Evolutionary conservation across 805 yeast species (phyloP).

Genomic region (Naumovozyma baii): DNA sequence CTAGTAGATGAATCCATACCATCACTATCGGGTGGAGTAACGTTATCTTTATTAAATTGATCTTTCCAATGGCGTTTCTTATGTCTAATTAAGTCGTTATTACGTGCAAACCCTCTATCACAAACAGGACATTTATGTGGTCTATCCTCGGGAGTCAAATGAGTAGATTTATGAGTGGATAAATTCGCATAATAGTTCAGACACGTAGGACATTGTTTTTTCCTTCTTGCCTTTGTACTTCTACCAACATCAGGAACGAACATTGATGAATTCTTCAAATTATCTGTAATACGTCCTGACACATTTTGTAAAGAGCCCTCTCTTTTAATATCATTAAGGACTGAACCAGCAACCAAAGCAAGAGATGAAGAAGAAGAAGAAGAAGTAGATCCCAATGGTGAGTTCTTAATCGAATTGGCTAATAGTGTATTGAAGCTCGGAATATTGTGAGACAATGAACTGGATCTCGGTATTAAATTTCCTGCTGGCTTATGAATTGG

Average conservation of each 20-base stretch:
- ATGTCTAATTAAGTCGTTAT: slow-evolving; percentile 80
- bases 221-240: slow-evolving; percentile 42
- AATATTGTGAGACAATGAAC: background rate
- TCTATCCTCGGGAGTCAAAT: slow-evolving; percentile 58
- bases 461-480: background rate
- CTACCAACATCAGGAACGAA: background rate
- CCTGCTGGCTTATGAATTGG: background rate
- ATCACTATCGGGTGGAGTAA: background rate
- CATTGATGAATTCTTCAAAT: background rate
- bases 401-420: background rate
- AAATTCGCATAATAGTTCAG: slow-evolving; percentile 61
- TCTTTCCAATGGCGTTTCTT: slow-evolving; percentile 79
- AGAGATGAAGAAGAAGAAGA: slow-evolving; percentile 68
- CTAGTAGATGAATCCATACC: background rate
- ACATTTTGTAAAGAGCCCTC: background rate
- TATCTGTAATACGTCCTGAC: background rate
- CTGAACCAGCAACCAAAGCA: background rate
- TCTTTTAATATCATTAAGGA: background rate
- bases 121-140: slow-evolving; percentile 76
- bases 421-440: background rate
- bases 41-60: slow-evolving; percentile 8
- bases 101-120: slow-evolving; percentile 76
- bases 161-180: slow-evolving; percentile 77
- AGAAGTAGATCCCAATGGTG: slow-evolving; percentile 53
- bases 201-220: slow-evolving; percentile 67